A percentile compares a stretch with the other conserved stretches of the same genome.
These are phyloP conservation scores for Rhizophora mangle DNA, from an alignment of 345 rosid genomes.

Conservation along the genomic window DNA sequence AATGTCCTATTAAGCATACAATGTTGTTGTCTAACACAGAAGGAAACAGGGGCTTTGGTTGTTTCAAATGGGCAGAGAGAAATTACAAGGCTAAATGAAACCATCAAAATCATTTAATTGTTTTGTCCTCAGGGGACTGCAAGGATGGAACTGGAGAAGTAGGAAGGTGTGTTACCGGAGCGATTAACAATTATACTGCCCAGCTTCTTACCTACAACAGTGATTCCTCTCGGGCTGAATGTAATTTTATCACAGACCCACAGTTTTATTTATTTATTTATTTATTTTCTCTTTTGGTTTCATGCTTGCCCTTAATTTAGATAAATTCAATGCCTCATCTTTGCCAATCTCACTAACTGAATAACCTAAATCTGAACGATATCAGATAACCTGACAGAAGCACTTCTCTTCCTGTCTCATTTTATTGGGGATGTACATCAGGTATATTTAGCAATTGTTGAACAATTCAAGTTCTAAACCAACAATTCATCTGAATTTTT, in stretches of 20 bases:
- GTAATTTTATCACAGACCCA: constrained; percentile 27
- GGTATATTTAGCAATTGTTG: constrained; percentile 26
- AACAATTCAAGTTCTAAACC: too few relatives aligned
- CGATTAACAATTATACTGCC: constrained; percentile 81
- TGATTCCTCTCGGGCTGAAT: constrained; percentile 40
- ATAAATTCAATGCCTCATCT: neutral
- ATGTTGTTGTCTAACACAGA: too few relatives aligned
- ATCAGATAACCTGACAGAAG: constrained; percentile 85
- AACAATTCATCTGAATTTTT: too few relatives aligned
- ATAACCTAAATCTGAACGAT: neutral
- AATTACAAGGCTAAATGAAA: neutral
- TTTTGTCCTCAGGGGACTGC: constrained; percentile 64
- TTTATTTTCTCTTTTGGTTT: too few relatives aligned
- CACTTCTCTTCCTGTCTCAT: constrained; percentile 85
- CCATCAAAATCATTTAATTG: neutral
- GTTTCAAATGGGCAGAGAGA: too few relatives aligned
- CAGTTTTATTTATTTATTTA: neutral
- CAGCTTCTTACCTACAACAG: constrained; percentile 65
- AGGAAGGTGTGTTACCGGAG: constrained; percentile 84
- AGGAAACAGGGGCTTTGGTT: too few relatives aligned
- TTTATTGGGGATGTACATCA: constrained; percentile 91
- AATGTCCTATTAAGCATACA: too few relatives aligned
- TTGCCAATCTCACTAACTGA: neutral
- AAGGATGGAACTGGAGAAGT: constrained; percentile 57
- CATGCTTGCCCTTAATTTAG: neutral